phyloP scores from a whole-genome alignment of 306 rosid species.

The Cucumis cinereus region DNA sequence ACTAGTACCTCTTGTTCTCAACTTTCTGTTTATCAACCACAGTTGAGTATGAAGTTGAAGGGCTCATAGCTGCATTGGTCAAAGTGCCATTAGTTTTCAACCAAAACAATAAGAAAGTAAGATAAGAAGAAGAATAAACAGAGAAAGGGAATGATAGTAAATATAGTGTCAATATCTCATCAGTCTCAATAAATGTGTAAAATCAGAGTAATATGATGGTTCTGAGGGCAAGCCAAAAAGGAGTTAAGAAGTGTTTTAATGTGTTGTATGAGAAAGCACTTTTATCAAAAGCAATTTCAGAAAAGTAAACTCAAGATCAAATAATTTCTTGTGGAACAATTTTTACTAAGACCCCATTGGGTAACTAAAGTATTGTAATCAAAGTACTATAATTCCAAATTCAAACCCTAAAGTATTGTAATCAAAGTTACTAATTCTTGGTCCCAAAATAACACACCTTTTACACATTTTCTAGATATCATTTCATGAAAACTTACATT shows the following conservation, averaged over 20 bases:
- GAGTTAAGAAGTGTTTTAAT: no score
- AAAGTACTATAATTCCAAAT: no score
- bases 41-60: slow-evolving; percentile 32
- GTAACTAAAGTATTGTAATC: no score
- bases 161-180: no score
- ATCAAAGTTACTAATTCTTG: no score
- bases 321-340: not conserved
- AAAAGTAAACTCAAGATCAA: not conserved
- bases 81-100: slow-evolving; percentile 5
- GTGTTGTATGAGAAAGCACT: not conserved
- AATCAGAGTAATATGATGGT: no score
- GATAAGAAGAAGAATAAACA: not conserved
- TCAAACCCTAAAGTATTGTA: no score
- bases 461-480: not conserved
- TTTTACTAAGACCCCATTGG: not conserved
- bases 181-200: no score
- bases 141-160: not conserved
- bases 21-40: slow-evolving; percentile 36
- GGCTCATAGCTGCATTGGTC: slow-evolving; percentile 38
- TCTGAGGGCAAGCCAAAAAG: no score
- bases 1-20: slow-evolving; percentile 46
- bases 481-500: slow-evolving; percentile 30
- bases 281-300: not conserved
- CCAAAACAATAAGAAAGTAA: not conserved
- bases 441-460: no score